phyloP scores from a whole-genome alignment of 2,329 filamentous ascomycete genomes.

The Cercospora janseana region DNA sequence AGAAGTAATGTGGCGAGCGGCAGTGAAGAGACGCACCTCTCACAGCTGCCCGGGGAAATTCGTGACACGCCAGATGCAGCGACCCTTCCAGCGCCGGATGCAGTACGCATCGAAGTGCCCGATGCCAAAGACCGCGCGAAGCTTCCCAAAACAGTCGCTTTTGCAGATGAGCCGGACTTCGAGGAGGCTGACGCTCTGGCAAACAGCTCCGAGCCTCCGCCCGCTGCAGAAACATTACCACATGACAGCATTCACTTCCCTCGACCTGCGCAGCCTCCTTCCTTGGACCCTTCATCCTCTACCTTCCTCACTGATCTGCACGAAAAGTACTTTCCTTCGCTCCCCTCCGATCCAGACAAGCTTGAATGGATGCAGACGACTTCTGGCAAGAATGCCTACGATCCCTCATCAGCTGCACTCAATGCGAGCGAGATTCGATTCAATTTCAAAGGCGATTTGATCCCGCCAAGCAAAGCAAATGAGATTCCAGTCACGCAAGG shows the following conservation, averaged over 20 bases:
- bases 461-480: conserved; percentile 73
- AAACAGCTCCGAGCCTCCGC: conserved; percentile 1
- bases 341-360: conserved; percentile 78
- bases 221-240: conserved; percentile 16
- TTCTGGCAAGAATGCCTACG: conserved; percentile 67
- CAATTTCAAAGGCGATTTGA: conserved; percentile 76
- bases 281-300: conserved; percentile 79
- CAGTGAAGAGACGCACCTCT: conserved; percentile 44
- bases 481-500: conserved; percentile 73
- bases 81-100: background rate
- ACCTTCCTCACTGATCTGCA: conserved; percentile 83
- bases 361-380: conserved; percentile 83
- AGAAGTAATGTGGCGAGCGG: conserved; percentile 73
- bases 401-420: conserved; percentile 71
- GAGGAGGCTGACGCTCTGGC: conserved; percentile 8
- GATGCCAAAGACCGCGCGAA: conserved; percentile 15
- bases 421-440: conserved; percentile 78
- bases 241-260: conserved; percentile 59
- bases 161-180: conserved; percentile 22
- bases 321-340: conserved; percentile 86
- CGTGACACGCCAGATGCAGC: background rate
- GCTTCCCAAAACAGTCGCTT: conserved; percentile 29
- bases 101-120: background rate
- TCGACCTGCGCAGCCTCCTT: conserved; percentile 55
- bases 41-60: conserved; percentile 10